Conservation (phyloP, 495 filamentous ascomycete genomes). For the Penicillium ucsense region DNA sequence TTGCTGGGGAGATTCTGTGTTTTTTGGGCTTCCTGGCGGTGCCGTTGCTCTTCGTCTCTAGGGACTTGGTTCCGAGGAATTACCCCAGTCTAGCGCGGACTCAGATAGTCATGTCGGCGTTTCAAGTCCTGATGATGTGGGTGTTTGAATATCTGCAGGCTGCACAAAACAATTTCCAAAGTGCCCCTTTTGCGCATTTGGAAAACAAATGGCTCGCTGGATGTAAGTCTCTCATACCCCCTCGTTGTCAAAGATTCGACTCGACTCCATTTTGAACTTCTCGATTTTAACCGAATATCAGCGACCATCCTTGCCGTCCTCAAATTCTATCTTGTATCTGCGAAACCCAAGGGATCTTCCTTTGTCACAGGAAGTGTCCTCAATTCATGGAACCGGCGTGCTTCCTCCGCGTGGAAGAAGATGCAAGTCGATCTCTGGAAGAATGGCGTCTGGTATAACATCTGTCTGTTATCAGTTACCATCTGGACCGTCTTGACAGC, state of each 20-base stretch:
- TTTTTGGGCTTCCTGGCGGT: constrained; percentile 14
- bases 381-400: constrained; percentile 18
- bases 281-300: constrained; percentile 1
- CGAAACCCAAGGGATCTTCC: constrained; percentile 26
- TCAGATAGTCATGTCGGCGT: constrained; percentile 12
- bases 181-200: constrained; percentile 18
- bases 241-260: no score
- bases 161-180: constrained; percentile 9
- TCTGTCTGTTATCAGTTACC: constrained; percentile 10
- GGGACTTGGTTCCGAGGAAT: constrained; percentile 8
- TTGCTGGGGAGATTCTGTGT: constrained; percentile 10
- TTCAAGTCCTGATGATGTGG: constrained; percentile 16
- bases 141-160: constrained; percentile 16
- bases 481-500: constrained; percentile 6
- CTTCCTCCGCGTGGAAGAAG: constrained; percentile 4
- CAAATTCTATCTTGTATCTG: constrained; percentile 20
- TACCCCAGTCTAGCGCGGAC: constrained; percentile 1
- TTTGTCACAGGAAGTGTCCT: constrained; percentile 29
- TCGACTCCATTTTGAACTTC: not conserved
- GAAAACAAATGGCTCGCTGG: constrained; percentile 29
- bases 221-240: constrained; percentile 10
- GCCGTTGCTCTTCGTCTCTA: constrained; percentile 13
- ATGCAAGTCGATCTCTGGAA: constrained; percentile 12
- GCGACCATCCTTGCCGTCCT: constrained; percentile 20
- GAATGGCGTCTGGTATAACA: constrained; percentile 16